phyloP scores from a whole-genome alignment of 306 rosid species.

The Notholithocarpus densiflorus region DNA sequence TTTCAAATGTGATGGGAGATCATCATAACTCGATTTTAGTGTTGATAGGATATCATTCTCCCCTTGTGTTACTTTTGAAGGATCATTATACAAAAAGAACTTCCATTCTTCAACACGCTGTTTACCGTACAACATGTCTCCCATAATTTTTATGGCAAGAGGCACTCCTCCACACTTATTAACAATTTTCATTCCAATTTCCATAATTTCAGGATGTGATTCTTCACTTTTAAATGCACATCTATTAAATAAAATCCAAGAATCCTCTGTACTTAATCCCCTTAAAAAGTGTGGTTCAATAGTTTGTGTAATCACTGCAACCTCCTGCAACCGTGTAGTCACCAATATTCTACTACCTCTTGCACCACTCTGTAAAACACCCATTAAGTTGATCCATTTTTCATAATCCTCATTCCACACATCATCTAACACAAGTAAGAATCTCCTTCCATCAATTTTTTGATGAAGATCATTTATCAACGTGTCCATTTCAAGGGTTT shows the following conservation, averaged over 20 bases:
- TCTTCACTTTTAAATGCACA: background rate
- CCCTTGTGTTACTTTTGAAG: background rate
- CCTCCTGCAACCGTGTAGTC: background rate
- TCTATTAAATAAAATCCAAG: background rate
- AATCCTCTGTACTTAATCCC: background rate
- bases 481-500: background rate
- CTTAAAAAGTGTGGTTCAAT: background rate
- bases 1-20: slow-evolving; percentile 36
- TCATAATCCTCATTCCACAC: too few species aligned
- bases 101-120: fast-evolving
- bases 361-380: slow-evolving; percentile 4
- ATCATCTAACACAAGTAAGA: too few species aligned
- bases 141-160: slow-evolving; percentile 17
- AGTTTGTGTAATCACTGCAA: background rate
- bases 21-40: slow-evolving; percentile 11
- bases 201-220: background rate
- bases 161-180: slow-evolving; percentile 15
- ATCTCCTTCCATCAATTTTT: too few species aligned
- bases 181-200: slow-evolving; percentile 24
- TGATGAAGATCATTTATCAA: background rate
- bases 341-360: slow-evolving; percentile 32
- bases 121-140: background rate
- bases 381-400: background rate
- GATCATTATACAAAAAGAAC: fast-evolving
- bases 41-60: background rate